Percentiles rank a stretch among this genome's conserved stretches.
These are phyloP conservation scores for Coniella vitis DNA, from an alignment of 2,329 filamentous ascomycete genomes.

Conservation along the genomic window DNA sequence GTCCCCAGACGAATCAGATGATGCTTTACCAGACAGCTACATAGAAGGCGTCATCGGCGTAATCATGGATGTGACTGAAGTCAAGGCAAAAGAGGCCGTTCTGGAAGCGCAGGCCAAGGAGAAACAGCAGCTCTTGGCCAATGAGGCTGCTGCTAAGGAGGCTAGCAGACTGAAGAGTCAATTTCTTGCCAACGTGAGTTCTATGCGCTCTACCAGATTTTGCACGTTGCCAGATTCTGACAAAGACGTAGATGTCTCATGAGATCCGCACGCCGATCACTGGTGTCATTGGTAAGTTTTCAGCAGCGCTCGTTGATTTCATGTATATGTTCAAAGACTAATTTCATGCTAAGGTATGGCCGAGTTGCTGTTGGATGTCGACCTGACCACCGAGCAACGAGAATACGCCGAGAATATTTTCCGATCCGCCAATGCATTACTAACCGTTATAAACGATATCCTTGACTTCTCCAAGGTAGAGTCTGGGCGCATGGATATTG, in stretches of 20 bases:
- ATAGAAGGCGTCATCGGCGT: constrained; percentile 70
- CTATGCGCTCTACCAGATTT: too few species aligned
- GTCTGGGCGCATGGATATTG: constrained; percentile 52
- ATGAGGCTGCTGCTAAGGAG: constrained; percentile 72
- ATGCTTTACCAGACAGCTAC: constrained; percentile 37
- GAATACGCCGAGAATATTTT: constrained; percentile 52
- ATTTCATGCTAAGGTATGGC: constrained; percentile 30
- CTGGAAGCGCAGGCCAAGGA: constrained; percentile 59
- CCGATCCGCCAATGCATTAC: constrained; percentile 50
- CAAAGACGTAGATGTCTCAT: constrained; percentile 56
- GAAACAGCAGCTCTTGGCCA: constrained; percentile 63
- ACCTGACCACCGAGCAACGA: constrained; percentile 44
- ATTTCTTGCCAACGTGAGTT: constrained; percentile 59
- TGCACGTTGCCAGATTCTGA: not conserved
- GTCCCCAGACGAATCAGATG: constrained; percentile 37
- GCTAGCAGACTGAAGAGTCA: constrained; percentile 74
- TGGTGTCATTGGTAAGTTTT: constrained; percentile 39
- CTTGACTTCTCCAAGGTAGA: constrained; percentile 60
- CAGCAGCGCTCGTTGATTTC: too few species aligned
- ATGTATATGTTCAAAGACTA: not conserved
- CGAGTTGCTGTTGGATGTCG: constrained; percentile 48
- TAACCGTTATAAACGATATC: constrained; percentile 59
- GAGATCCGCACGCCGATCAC: constrained; percentile 61
- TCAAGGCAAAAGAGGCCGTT: constrained; percentile 58
- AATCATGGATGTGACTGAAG: constrained; percentile 72